These are phyloP conservation scores for Amyloporia xantha DNA, from an alignment of 768 basidiomycete species.

Conservation along the genomic window DNA sequence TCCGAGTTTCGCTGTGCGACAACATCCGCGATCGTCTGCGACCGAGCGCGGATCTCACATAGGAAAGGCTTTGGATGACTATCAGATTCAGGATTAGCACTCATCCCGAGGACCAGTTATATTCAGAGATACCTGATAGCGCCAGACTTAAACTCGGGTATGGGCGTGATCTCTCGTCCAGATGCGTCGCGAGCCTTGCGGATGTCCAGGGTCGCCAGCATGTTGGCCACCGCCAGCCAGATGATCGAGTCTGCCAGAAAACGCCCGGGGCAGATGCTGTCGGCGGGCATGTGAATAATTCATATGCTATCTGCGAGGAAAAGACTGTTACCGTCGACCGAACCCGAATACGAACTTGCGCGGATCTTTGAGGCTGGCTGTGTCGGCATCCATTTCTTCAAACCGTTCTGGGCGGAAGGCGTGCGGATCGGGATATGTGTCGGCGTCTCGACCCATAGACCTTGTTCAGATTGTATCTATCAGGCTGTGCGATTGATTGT, in stretches of 20 bases:
- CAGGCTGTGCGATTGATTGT: neutral
- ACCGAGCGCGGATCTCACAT: slow-evolving; percentile 37
- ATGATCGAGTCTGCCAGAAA: slow-evolving; percentile 6
- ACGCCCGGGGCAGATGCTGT: slow-evolving; percentile 14
- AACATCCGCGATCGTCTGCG: slow-evolving; percentile 9
- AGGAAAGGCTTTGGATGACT: neutral
- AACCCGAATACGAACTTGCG: slow-evolving; percentile 11
- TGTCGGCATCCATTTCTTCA: slow-evolving; percentile 11
- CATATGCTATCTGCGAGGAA: too few species aligned
- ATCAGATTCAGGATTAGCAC: too few species aligned
- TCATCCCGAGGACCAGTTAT: too few species aligned
- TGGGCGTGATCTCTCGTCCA: slow-evolving; percentile 33
- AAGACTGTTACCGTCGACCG: slow-evolving; percentile 10
- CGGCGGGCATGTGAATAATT: neutral
- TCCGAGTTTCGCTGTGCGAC: slow-evolving; percentile 10
- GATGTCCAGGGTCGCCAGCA: slow-evolving; percentile 29
- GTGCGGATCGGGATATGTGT: slow-evolving; percentile 27
- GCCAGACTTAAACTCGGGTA: slow-evolving; percentile 32
- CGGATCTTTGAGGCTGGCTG: slow-evolving; percentile 8
- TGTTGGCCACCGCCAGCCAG: neutral
- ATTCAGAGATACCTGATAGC: slow-evolving; percentile 50
- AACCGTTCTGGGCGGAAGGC: slow-evolving; percentile 35
- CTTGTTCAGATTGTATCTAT: slow-evolving; percentile 13
- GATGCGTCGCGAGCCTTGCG: slow-evolving; percentile 32
- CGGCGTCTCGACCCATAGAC: slow-evolving; percentile 36